Conservation (phyloP, 768 basidiomycete species). For the Vishniacozyma victoriae region DNA sequence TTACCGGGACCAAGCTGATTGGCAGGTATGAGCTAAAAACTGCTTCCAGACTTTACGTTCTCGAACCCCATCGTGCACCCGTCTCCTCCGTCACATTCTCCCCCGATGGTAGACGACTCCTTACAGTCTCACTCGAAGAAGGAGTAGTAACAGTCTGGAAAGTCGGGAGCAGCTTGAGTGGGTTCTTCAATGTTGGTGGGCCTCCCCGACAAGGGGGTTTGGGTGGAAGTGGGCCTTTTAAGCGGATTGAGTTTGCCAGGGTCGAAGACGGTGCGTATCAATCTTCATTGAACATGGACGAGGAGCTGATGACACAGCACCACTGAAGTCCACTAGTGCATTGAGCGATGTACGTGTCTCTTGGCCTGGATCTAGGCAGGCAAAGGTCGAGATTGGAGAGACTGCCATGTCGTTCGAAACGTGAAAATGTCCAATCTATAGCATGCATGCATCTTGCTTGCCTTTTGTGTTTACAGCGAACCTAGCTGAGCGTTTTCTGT, state of each 20-base stretch:
- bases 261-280: conserved; percentile 63
- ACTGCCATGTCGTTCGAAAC: conserved; percentile 82
- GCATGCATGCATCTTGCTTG: too few species aligned
- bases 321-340: conserved; percentile 59
- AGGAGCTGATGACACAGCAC: conserved; percentile 46
- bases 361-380: conserved; percentile 78
- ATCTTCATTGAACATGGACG: neutral
- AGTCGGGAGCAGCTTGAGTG: conserved; percentile 80
- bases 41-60: conserved; percentile 85
- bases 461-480: too few species aligned
- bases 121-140: conserved; percentile 82
- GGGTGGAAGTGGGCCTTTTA: conserved; percentile 65
- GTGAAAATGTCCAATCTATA: conserved; percentile 25
- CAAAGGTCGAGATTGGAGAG: conserved; percentile 74
- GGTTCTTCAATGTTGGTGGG: conserved; percentile 79
- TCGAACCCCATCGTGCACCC: conserved; percentile 79
- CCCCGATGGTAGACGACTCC: conserved; percentile 81
- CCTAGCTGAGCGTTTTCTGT: too few species aligned
- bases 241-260: conserved; percentile 76
- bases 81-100: conserved; percentile 85
- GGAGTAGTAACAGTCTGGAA: conserved; percentile 87
- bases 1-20: too few species aligned
- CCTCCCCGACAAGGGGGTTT: conserved; percentile 79
- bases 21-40: conserved; percentile 96
- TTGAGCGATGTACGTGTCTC: conserved; percentile 71